phyloP scores from a whole-genome alignment of 805 yeast species.

The Kodamaea nitidulidarum region DNA sequence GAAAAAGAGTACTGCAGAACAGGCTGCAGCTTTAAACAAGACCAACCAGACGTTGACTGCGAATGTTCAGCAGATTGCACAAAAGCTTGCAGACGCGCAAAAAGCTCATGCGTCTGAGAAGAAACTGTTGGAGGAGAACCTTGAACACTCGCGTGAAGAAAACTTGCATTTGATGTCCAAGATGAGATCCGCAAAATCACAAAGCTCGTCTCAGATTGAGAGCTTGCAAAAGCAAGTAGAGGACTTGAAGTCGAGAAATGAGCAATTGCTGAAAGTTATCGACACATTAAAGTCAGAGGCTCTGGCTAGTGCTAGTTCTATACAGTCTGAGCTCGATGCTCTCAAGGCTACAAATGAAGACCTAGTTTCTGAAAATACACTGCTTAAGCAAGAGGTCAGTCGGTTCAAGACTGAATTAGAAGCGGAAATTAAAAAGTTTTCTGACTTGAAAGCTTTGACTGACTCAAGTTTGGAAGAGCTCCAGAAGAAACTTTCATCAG shows the following conservation, averaged over 20 bases:
- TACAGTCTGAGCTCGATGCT: background rate
- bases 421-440: background rate
- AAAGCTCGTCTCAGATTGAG: constrained; percentile 2
- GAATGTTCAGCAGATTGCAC: constrained; percentile 20
- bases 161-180: constrained; percentile 40
- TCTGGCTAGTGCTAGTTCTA: background rate
- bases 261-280: constrained; percentile 1
- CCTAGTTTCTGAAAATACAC: constrained; percentile 2
- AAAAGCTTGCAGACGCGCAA: constrained; percentile 12
- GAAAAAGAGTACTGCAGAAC: constrained; percentile 19
- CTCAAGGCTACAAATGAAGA: constrained; percentile 1
- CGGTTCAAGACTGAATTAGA: background rate
- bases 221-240: background rate
- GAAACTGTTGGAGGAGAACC: constrained; percentile 18
- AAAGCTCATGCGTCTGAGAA: constrained; percentile 14
- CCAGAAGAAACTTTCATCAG: background rate
- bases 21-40: constrained; percentile 3
- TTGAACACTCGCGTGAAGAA: constrained; percentile 26
- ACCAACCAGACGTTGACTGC: constrained; percentile 13
- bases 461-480: background rate
- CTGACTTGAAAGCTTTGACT: background rate
- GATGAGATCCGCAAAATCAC: constrained; percentile 18
- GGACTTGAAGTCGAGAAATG: constrained; percentile 1
- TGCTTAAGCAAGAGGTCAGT: constrained; percentile 3
- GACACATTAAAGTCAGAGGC: constrained; percentile 1